Base-by-base conservation (phyloP, 208 protist genomes). In the Crithidia thermophila region DNA sequence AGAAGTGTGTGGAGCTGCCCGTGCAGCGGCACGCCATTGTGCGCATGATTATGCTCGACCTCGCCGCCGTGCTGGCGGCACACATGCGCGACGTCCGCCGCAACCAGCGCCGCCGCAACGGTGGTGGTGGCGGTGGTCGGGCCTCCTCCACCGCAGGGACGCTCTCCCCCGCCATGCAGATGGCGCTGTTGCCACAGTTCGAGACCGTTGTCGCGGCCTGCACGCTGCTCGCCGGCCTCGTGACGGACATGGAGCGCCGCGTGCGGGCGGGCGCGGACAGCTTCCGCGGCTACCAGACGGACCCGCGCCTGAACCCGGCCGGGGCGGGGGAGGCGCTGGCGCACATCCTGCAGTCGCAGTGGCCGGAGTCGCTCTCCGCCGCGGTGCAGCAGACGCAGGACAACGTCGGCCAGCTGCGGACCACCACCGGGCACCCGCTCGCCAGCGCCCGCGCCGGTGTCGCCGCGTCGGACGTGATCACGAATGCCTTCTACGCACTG, bases 1-100 rank as follows among this genome's bases (percentile, higher is more conserved):
- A 88, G 46, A 46, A 66, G 10, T 47, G 60, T 23, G 75, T 95
- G 4, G 36, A 52, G 45, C 55, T 56, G 33, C 84, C 82, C 18
- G 86, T 79, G n/a, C 90, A 95, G 71, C 75, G 88, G 21, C 91
- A 91, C 72, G 62, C 67, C 16, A 40, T 77, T 9, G 45, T 95
- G 53, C 84, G 84, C n/a, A 23, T 57, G 39, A 67, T 88, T 7
- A 73, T 95, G 45, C 72, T 93, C 25, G 72, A 88, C 40, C 77
- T 93, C 25, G 70, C 86, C 2, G 50, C 72, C 4, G 53, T 94
- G 9, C 58, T 93, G 16, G 57, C 72, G 11, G 40, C 59, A 0
- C 28, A 61, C 45, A 65, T 64, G 14, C 50, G 55, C 33, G 36
- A 61, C 7, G 52, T 57, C 28, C 69, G 69, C 52, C n/a, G n/a